A percentile compares a stretch with the other conserved stretches of the same genome.
Conservation (phyloP, 441 rosid genomes). For the Brassica hybrid region DNA sequence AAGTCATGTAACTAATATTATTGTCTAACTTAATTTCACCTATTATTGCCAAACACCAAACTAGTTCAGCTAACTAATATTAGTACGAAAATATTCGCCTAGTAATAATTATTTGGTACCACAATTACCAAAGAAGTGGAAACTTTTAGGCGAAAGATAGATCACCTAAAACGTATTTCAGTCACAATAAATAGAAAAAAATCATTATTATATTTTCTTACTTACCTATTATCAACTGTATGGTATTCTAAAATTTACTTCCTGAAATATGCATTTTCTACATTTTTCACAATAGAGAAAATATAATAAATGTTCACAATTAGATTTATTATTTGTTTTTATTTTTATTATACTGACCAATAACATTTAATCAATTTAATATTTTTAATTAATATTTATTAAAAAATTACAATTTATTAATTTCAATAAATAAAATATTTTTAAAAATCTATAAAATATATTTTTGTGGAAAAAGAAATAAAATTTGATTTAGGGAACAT, state of each 20-base stretch:
- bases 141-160: conserved; percentile 17
- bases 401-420: no score
- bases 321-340: no score
- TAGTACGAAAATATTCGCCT: not conserved
- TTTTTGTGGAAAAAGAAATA: no score
- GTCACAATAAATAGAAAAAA: not conserved
- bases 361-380: no score
- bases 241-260: not conserved
- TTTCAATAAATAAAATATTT: no score
- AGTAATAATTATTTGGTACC: conserved; percentile 2
- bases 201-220: not conserved
- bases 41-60: conserved; percentile 15
- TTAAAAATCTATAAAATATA: not conserved
- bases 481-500: not conserved
- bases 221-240: not conserved
- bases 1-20: not conserved
- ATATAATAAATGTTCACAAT: not conserved
- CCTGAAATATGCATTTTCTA: not conserved
- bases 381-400: no score
- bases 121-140: not conserved
- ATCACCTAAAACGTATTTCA: conserved; percentile 1
- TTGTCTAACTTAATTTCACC: conserved; percentile 18
- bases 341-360: no score
- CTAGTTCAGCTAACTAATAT: not conserved
- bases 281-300: not conserved